phyloP scores from a whole-genome alignment of 2,329 filamentous ascomycete genomes.

The Penicillium sp. region DNA sequence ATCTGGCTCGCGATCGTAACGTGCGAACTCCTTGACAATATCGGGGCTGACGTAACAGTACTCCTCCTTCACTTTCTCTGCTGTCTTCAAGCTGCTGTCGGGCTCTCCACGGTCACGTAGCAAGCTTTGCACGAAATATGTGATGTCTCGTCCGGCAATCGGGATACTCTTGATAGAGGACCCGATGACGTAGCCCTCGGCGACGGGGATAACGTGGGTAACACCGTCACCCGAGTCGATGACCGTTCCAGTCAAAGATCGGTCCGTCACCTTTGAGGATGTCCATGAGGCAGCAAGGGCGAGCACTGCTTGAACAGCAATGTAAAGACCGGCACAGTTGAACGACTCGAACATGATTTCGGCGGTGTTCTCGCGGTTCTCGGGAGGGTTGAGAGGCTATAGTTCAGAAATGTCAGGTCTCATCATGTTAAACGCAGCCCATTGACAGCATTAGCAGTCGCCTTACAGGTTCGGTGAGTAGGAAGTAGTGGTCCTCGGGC shows the following conservation, averaged over 20 bases:
- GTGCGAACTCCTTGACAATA: slow-evolving; percentile 96
- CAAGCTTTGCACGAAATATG: slow-evolving; percentile 96
- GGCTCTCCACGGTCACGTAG: slow-evolving; percentile 94
- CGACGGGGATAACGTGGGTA: slow-evolving; percentile 97
- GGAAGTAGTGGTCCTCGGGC: slow-evolving; percentile 97
- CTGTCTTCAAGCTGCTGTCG: slow-evolving; percentile 94
- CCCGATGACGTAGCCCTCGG: slow-evolving; percentile 97
- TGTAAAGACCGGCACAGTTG: slow-evolving; percentile 98
- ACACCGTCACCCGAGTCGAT: slow-evolving; percentile 99
- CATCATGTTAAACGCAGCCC: background rate
- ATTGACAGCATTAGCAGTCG: background rate
- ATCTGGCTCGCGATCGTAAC: slow-evolving; percentile 89
- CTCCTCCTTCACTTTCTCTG: slow-evolving; percentile 97
- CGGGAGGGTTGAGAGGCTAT: slow-evolving; percentile 92
- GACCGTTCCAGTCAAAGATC: slow-evolving; percentile 93
- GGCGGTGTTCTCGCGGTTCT: slow-evolving; percentile 98
- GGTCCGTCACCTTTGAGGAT: slow-evolving; percentile 93
- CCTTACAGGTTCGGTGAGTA: slow-evolving; percentile 90
- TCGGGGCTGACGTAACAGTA: slow-evolving; percentile 98
- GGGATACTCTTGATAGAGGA: slow-evolving; percentile 99
- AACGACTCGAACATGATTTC: slow-evolving; percentile 99
- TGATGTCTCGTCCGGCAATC: slow-evolving; percentile 96
- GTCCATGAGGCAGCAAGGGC: slow-evolving; percentile 98
- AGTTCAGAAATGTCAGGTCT: slow-evolving; percentile 5
- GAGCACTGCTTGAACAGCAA: slow-evolving; percentile 95